Percentiles rank a stretch among this genome's conserved stretches.
Conservation (phyloP, 768 basidiomycete species). For the Cantharellus anzutake region DNA sequence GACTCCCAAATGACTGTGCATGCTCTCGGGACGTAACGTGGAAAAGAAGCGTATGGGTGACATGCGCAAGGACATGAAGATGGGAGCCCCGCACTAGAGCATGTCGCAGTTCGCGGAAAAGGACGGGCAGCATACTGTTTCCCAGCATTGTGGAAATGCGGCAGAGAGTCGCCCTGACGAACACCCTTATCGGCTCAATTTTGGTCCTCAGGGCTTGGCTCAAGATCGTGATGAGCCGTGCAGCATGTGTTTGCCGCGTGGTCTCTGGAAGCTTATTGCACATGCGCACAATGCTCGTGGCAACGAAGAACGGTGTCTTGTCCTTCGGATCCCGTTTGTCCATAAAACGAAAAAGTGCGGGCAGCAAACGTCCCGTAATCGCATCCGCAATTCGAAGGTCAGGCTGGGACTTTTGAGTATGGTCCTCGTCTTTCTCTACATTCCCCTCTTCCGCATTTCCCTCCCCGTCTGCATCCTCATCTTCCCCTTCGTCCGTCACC, state of each 20-base stretch:
- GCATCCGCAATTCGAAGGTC: conserved; percentile 39
- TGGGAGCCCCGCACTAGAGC: conserved; percentile 86
- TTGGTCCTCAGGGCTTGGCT: conserved; percentile 84
- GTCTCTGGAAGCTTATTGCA: conserved; percentile 57
- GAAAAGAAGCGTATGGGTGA: conserved; percentile 63
- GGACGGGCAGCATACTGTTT: conserved; percentile 46
- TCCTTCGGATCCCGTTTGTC: conserved; percentile 77
- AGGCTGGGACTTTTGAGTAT: conserved; percentile 2
- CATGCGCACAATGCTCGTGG: conserved; percentile 71
- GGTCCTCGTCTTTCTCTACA: conserved; percentile 4
- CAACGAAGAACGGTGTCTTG: conserved; percentile 68
- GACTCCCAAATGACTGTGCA: conserved; percentile 31
- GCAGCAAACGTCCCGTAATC: conserved; percentile 58
- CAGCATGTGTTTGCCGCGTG: conserved; percentile 45
- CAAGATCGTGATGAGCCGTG: conserved; percentile 61
- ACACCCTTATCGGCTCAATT: conserved; percentile 81
- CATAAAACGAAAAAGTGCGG: conserved; percentile 57
- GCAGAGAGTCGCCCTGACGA: conserved; percentile 63
- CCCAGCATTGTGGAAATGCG: conserved; percentile 61
- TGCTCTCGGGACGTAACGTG: conserved; percentile 51
- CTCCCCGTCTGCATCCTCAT: conserved; percentile 12
- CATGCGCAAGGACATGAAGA: conserved; percentile 77
- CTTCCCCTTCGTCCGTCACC: conserved; percentile 8
- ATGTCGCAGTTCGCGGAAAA: conserved; percentile 63
- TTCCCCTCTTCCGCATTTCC: conserved; percentile 13